Evolutionary conservation across 257 asterid genomes (phyloP), one percentile per base, ranked within the genome.

Genomic region (Buddleja alternifolia): DNA sequence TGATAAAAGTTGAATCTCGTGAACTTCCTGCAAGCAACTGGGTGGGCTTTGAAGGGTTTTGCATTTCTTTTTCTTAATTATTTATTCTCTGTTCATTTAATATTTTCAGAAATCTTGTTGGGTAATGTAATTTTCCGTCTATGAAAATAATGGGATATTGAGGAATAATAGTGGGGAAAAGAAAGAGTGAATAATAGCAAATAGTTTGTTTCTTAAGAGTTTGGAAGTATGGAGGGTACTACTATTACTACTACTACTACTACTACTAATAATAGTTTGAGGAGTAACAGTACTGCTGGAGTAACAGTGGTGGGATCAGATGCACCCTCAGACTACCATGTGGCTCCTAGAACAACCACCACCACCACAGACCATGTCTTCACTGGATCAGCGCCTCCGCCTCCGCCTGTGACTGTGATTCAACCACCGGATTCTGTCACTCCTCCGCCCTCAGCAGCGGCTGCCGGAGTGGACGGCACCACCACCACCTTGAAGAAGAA

Each of bases 221-320:
- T 45, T 12, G 34, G 42, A 67, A 76, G 53, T 52, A 90, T 85
- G 92, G 96, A 85, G 82, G 88, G 72, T 77, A 81, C 74, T 82
- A 78, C 66, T 71, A 63, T 25, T 32, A 80, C 71, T 64, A 53
- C 78, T 77, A 81, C 74, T 82, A 78, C 66, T 71, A 63, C 17
- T 32, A 80, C 71, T 64, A 53, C 78, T n/a, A n/a, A n/a, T n/a
- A n/a, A n/a, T n/a, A n/a, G n/a, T n/a, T n/a, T n/a, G n/a, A n/a
- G n/a, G 80, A 82, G 70, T 79, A 81, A 77, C 75, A 81, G 83
- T 79, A n/a, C n/a, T n/a, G n/a, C n/a, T n/a, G 95, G 90, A 76
- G 97, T 93, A 39, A 86, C 90, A 47, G 93, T 86, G 72, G 85
- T 93, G 85, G 93, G 92, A 83, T 93, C 98, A 78, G 97, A 93